A percentile compares a stretch with the other conserved stretches of the same genome.
Evolutionary conservation across 179 eudicot species (phyloP).

Genomic region (Drosera spatulata): DNA sequence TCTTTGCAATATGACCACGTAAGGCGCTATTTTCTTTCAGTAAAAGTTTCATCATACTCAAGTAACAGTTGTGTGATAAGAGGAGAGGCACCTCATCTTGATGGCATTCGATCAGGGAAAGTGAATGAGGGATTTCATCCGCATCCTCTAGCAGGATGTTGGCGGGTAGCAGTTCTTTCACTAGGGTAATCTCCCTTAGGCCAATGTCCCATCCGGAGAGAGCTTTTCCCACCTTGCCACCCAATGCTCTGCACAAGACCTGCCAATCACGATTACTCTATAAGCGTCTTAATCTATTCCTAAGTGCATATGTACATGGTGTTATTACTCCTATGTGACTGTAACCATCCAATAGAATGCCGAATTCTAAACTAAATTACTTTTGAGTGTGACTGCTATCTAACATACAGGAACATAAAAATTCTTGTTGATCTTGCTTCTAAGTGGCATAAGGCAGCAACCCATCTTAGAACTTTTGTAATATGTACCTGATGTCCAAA

Average conservation of each 20-base stretch:
- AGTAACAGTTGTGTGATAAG: not conserved
- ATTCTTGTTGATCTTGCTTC: too few species aligned
- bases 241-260: constrained; percentile 46
- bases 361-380: too few species aligned
- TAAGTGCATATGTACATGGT: too few species aligned
- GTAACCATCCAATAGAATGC: too few species aligned
- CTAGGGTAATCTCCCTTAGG: constrained; percentile 24
- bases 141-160: constrained; percentile 1
- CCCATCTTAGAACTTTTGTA: not conserved
- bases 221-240: constrained; percentile 42
- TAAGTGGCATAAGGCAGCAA: too few species aligned
- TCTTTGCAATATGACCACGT: too few species aligned
- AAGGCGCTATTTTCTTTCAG: too few species aligned
- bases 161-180: constrained; percentile 8
- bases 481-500: constrained; percentile 43
- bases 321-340: too few species aligned
- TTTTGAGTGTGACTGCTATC: too few species aligned
- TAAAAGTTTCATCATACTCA: not conserved
- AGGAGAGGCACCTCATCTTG: constrained; percentile 33
- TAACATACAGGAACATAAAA: too few species aligned
- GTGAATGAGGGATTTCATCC: constrained; percentile 11
- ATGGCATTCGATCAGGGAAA: constrained; percentile 36
- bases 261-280: not conserved
- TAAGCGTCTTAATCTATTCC: too few species aligned
- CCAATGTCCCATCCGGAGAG: constrained; percentile 45